Percentiles rank a stretch among this genome's conserved stretches.
phyloP scores from a whole-genome alignment of 192 early-diverging fungal species.

The Entrophospora sp. region DNA sequence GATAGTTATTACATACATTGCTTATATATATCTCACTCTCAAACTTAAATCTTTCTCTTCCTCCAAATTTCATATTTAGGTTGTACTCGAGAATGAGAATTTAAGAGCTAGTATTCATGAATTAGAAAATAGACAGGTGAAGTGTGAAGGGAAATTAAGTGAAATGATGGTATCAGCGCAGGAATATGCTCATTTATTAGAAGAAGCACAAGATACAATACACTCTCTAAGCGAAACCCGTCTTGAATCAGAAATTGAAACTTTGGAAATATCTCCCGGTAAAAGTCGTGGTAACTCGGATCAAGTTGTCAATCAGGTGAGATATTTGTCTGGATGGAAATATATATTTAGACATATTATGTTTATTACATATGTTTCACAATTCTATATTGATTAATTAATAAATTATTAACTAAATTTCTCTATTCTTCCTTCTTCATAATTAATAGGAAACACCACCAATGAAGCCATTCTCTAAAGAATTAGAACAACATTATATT shows the following conservation, averaged over 20 bases:
- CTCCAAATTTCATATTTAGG: conserved; percentile 17
- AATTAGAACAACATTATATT: conserved; percentile 33
- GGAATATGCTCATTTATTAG: conserved; percentile 49
- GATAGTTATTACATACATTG: no score
- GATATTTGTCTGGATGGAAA: no score
- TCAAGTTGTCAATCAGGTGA: conserved; percentile 14
- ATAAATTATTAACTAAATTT: no score
- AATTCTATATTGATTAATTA: background rate
- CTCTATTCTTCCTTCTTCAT: background rate
- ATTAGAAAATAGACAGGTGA: conserved; percentile 42
- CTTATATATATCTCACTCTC: no score
- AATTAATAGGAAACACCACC: conserved; percentile 20
- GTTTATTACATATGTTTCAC: background rate
- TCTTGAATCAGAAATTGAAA: conserved; percentile 37
- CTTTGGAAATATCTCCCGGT: conserved; percentile 21
- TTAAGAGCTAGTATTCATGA: conserved; percentile 42
- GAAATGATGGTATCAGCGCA: conserved; percentile 47
- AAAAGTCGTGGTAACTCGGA: conserved; percentile 18
- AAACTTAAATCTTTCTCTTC: no score
- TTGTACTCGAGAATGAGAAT: conserved; percentile 44
- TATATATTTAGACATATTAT: no score
- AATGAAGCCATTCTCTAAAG: conserved; percentile 31
- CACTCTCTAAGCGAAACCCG: conserved; percentile 39
- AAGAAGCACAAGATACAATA: conserved; percentile 52
- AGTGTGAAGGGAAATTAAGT: conserved; percentile 45